phyloP scores from a whole-genome alignment of 441 rosid species.

The Theobroma grandiflorum region DNA sequence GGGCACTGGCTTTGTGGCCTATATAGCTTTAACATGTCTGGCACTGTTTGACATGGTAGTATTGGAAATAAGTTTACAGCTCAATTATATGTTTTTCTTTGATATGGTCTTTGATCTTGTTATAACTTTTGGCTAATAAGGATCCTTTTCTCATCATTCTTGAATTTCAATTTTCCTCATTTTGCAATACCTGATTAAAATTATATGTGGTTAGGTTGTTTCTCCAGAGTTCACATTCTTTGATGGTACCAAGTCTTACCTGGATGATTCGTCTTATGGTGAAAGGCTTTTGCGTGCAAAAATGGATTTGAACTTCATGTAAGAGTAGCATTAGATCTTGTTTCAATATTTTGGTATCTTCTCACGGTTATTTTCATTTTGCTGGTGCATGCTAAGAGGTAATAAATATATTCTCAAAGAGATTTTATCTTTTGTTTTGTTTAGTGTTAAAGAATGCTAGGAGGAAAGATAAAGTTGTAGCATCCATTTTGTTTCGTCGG shows the following conservation, averaged over 20 bases:
- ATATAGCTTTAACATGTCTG: not conserved
- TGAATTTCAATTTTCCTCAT: conserved; percentile 12
- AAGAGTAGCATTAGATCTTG: conserved; percentile 41
- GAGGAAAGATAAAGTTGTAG: conserved; percentile 2
- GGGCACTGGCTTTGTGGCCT: not conserved
- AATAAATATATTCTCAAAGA: not conserved
- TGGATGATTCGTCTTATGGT: conserved; percentile 80
- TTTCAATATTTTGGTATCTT: conserved; percentile 7
- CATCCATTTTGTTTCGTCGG: not conserved
- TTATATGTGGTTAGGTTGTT: conserved; percentile 66
- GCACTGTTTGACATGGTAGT: not conserved
- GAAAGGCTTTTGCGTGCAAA: conserved; percentile 98
- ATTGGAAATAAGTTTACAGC: not conserved
- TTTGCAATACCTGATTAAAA: conserved; percentile 18
- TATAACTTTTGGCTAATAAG: conserved; percentile 21
- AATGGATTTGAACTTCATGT: conserved; percentile 99
- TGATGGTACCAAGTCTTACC: conserved; percentile 92
- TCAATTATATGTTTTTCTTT: conserved; percentile 15
- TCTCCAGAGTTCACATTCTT: conserved; percentile 98
- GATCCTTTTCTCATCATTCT: conserved; percentile 26
- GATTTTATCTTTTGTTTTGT: not conserved
- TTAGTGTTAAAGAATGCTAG: not conserved
- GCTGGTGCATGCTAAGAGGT: conserved; percentile 11
- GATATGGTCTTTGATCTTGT: conserved; percentile 24
- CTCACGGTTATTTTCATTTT: conserved; percentile 8